A percentile compares a stretch with the other conserved stretches of the same genome.
Evolutionary conservation across 2,329 filamentous ascomycete species (phyloP).

Genomic region (Hypoxylon sp.): DNA sequence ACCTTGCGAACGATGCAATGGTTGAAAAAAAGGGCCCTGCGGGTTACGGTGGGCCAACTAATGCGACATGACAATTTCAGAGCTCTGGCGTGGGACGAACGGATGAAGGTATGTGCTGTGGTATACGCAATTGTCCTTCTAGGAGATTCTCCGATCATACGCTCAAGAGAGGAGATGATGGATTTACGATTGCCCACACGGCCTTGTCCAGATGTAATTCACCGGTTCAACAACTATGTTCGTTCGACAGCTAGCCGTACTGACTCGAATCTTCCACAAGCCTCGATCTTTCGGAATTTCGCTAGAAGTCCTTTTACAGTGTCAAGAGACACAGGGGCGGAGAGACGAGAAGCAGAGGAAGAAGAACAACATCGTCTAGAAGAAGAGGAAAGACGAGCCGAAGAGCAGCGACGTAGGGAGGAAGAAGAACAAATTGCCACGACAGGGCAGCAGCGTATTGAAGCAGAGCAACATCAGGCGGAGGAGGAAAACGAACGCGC

Average conservation of each 20-base stretch:
- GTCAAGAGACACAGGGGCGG: not conserved
- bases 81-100: conserved; percentile 31
- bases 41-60: conserved; percentile 34
- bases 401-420: not conserved
- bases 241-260: not conserved
- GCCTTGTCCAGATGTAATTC: conserved; percentile 35
- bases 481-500: not conserved
- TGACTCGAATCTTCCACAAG: not conserved
- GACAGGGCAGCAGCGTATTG: not conserved
- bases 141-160: conserved; percentile 28
- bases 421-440: not conserved
- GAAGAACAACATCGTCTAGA: not conserved
- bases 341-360: not conserved
- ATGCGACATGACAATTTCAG: conserved; percentile 33
- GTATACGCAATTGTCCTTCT: conserved; percentile 38
- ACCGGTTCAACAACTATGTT: conserved; percentile 16
- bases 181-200: conserved; percentile 20
- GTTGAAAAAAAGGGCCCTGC: conserved; percentile 15
- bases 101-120: conserved; percentile 31
- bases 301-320: not conserved
- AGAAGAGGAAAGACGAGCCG: not conserved
- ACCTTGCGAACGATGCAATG: not conserved
- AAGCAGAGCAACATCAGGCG: not conserved
- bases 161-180: conserved; percentile 30
- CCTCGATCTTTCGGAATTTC: not conserved